Evolutionary conservation across 768 basidiomycete species (phyloP).

Genomic region (Xerocomellus chrysenteron): DNA sequence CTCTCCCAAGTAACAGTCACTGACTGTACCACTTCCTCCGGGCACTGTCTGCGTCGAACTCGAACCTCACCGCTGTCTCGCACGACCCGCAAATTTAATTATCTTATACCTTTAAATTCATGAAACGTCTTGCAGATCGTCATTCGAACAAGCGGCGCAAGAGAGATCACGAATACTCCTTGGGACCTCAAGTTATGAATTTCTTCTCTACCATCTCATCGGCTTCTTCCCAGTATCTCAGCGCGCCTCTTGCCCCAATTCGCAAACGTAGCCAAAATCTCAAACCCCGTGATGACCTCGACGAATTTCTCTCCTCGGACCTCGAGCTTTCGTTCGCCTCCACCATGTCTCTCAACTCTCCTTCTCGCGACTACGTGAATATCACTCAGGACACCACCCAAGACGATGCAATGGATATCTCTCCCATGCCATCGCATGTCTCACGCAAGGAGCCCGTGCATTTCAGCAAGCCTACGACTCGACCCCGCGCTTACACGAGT

Average conservation of each 20-base stretch:
- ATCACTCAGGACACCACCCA: conserved; percentile 49
- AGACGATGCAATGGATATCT: conserved; percentile 78
- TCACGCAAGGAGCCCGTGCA: conserved; percentile 30
- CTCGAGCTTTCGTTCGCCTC: conserved; percentile 83
- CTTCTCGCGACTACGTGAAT: conserved; percentile 47
- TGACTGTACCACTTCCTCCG: conserved; percentile 11
- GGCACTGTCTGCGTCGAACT: conserved; percentile 1
- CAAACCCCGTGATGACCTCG: conserved; percentile 50
- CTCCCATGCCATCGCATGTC: conserved; percentile 52
- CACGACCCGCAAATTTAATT: conserved; percentile 12
- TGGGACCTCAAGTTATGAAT: conserved; percentile 48
- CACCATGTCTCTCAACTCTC: conserved; percentile 76
- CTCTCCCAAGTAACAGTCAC: conserved; percentile 8
- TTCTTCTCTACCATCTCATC: conserved; percentile 45
- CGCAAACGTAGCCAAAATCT: conserved; percentile 50
- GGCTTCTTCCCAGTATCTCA: conserved; percentile 46
- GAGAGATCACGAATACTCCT: conserved; percentile 33
- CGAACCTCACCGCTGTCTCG: conserved; percentile 10
- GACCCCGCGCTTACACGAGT: conserved; percentile 67
- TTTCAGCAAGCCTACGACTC: conserved; percentile 33
- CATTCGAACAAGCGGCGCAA: conserved; percentile 48
- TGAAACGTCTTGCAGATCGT: conserved; percentile 42
- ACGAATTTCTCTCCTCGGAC: conserved; percentile 72
- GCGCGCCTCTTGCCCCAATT: conserved; percentile 38
- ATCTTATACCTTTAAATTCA: conserved; percentile 3